A percentile compares a stretch with the other conserved stretches of the same genome.
These are phyloP conservation scores for Microsporum audouinii DNA, from an alignment of 2,329 filamentous ascomycete species.

Conservation along the genomic window DNA sequence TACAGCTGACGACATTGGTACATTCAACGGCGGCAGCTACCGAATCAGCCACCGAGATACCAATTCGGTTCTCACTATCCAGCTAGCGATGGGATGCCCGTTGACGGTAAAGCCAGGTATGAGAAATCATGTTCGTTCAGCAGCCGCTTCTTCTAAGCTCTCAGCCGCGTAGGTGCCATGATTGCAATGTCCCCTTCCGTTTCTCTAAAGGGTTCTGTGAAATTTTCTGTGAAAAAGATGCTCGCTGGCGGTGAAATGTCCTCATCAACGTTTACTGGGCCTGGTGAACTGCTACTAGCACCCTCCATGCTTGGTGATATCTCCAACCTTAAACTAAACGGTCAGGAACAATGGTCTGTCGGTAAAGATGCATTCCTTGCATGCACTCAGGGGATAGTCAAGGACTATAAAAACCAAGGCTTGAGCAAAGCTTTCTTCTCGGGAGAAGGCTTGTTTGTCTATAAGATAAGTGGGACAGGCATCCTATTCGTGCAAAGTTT, in stretches of 20 bases:
- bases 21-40: constrained; percentile 92
- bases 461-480: constrained; percentile 70
- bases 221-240: constrained; percentile 88
- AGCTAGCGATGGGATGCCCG: constrained; percentile 80
- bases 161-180: constrained; percentile 54
- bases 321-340: constrained; percentile 62
- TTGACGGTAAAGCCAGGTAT: constrained; percentile 64
- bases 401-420: constrained; percentile 76
- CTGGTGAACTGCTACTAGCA: constrained; percentile 77
- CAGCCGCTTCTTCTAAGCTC: neutral
- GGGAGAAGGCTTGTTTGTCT: constrained; percentile 83
- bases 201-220: constrained; percentile 68
- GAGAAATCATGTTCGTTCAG: constrained; percentile 1
- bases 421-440: constrained; percentile 86
- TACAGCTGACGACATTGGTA: constrained; percentile 75
- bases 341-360: constrained; percentile 61
- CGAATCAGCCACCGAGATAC: constrained; percentile 83
- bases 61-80: constrained; percentile 80
- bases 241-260: constrained; percentile 68
- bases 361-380: constrained; percentile 80
- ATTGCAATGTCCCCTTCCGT: constrained; percentile 88
- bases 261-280: constrained; percentile 71
- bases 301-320: constrained; percentile 75
- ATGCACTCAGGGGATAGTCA: constrained; percentile 73
- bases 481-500: constrained; percentile 86